These are phyloP conservation scores for Dryas alaskensis DNA, from an alignment of 306 rosid species.

Conservation along the genomic window DNA sequence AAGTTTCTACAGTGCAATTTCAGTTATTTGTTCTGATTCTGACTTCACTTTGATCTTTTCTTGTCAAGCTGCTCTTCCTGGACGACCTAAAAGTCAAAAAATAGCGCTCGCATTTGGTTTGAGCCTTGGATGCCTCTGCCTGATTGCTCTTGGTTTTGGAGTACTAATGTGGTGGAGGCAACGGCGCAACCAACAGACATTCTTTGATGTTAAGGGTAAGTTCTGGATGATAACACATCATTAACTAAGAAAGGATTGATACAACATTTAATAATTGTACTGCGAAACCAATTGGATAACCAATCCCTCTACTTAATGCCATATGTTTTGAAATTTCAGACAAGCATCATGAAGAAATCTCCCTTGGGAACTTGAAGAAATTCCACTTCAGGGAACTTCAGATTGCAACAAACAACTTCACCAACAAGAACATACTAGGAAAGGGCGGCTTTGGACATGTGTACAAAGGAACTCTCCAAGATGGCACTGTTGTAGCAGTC, in stretches of 20 bases:
- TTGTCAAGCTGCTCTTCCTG: conserved; percentile 50
- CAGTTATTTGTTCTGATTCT: conserved; percentile 21
- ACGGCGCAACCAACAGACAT: conserved; percentile 60
- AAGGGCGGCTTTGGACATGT: conserved; percentile 92
- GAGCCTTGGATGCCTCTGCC: conserved; percentile 85
- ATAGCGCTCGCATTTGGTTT: conserved; percentile 80
- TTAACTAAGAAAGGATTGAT: not conserved
- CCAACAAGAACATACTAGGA: conserved; percentile 81
- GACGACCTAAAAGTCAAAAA: conserved; percentile 58
- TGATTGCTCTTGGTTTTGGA: conserved; percentile 72
- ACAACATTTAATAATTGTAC: not conserved
- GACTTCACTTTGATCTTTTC: conserved; percentile 33
- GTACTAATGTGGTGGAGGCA: conserved; percentile 77
- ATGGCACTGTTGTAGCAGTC: conserved; percentile 82
- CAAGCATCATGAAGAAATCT: conserved; percentile 70
- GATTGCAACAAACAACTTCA: conserved; percentile 82
- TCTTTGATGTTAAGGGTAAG: conserved; percentile 88
- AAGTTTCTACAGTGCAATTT: not conserved
- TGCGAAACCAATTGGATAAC: not conserved
- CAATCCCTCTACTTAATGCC: conserved; percentile 5
- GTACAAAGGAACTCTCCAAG: conserved; percentile 80
- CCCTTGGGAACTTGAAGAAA: conserved; percentile 87
- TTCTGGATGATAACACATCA: not conserved
- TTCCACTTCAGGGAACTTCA: conserved; percentile 85
- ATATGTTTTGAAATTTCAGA: conserved; percentile 38